Base-by-base conservation (phyloP, 306 rosid genomes). In the Delonix regia region DNA sequence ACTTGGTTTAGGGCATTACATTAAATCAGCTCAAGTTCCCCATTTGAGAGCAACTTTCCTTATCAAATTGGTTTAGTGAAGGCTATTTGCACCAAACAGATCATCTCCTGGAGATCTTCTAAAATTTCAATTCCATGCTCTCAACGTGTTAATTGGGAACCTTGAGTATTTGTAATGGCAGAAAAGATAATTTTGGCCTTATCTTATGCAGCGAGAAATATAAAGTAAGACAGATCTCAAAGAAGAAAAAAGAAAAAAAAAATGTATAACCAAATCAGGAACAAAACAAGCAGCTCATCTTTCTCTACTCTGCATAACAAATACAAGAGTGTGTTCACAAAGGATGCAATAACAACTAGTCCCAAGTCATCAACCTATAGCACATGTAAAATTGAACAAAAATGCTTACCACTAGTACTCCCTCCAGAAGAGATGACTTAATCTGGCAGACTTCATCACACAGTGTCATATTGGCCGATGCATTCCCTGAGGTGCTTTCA, bases 391-490 rank as follows among this genome's bases (percentile, higher is more conserved):
- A 76, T 60, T 10, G 36, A 78, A 76, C 51, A 60, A 79, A 22
- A 73, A 78, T 80, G 67, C 96, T 87, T 88, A 95, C 99, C 72
- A 95, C 99, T 7, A 95, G 72, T 78, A 95, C 56, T 67, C 99
- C 99, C 82, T 95, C 98, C 69, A 95, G 81, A 85, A 95, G 98
- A n/a, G 98, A 92, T 62, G 99, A 86, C 81, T 92, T 92, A 79
- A 92, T 71, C 78, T 86, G 90, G 87, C 99, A 95, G 81, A 95
- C 93, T 79, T 78, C 86, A 85, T 90, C 95, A 83, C 99, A 95
- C 53, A 18, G 1, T 24, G 88, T 82, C 39, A 69, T 56, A 78
- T 84, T 87, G 63, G 42, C 57, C 33, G 90, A 85, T 83, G 1
- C 71, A 81, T 89, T 85, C 70, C 85, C 93, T 6, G 69, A 19